Evolutionary conservation across 352 stramenopile species (phyloP).

Genomic region (Plasmopara viticola): DNA sequence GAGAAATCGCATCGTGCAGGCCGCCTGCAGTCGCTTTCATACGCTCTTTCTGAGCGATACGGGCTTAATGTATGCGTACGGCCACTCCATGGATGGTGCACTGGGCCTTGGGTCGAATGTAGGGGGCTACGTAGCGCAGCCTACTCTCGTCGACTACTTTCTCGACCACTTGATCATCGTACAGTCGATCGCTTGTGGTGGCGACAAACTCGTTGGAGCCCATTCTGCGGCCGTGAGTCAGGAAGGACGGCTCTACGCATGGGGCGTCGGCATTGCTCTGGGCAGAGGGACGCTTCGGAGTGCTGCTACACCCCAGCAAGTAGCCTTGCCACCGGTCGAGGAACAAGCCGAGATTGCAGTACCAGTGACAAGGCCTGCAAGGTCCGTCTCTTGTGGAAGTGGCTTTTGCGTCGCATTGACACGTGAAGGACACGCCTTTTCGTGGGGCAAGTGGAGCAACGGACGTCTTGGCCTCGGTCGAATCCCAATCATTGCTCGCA

Average conservation of each 20-base stretch:
- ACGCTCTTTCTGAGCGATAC: constrained; percentile 59
- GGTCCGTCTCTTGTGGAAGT: constrained; percentile 53
- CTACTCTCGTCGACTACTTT: constrained; percentile 47
- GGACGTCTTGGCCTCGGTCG: constrained; percentile 62
- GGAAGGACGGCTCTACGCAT: constrained; percentile 64
- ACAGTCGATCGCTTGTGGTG: constrained; percentile 39
- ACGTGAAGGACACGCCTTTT: constrained; percentile 48
- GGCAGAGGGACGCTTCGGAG: constrained; percentile 35
- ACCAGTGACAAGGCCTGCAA: constrained; percentile 2
- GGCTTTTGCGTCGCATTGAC: constrained; percentile 75
- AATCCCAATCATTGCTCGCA: constrained; percentile 45
- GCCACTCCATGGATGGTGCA: constrained; percentile 42
- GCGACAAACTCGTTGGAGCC: constrained; percentile 40
- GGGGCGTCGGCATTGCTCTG: constrained; percentile 56
- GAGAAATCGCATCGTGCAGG: constrained; percentile 53
- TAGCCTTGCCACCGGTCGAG: constrained; percentile 20
- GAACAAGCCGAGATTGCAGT: not conserved
- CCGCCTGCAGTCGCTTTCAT: constrained; percentile 50
- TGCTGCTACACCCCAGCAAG: constrained; percentile 28
- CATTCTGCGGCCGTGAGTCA: constrained; percentile 66
- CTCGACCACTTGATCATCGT: constrained; percentile 41
- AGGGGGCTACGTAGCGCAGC: constrained; percentile 19
- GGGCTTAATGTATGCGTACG: constrained; percentile 56
- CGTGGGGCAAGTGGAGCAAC: constrained; percentile 76
- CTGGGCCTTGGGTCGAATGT: constrained; percentile 31